Base-by-base conservation (phyloP, 768 basidiomycete genomes). In the Phylloporus rhodoxanthus region DNA sequence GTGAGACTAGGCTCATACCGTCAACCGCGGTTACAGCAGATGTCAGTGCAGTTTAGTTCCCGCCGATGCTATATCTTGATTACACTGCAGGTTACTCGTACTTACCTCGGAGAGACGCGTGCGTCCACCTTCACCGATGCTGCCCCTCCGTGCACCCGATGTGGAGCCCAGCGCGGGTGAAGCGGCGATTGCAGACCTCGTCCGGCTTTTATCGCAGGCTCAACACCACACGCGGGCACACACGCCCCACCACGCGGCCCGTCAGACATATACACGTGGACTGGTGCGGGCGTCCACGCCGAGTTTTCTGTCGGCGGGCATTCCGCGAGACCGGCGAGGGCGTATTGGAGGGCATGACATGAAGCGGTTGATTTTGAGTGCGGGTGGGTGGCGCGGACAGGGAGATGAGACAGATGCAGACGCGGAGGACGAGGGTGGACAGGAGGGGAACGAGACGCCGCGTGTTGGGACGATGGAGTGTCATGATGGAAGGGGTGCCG, bases 291-390 rank as follows among this genome's bases (percentile, higher is more conserved):
- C 68, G 19, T 44, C 62, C 49, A 56, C 83, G 0, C 82, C 84
- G 0, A 84, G 78, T 39, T 90, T 91, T 70, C 70, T 89, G 21
- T 82, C 83, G 5, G 85, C 80, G 3, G 84, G 82, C 7, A 69
- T 78, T 10, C 89, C 90, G 20, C 77, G 89, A 45, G 90, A 91
- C 63, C 74, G 89, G 20, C 74, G 89, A 30, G 89, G 89, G 10
- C 78, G 88, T 19, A 82, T 91, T 50, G 85, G 81, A 17, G 71
- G 66, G 11, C 51, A 55, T 8, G 67, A 67, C 23, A 40, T 64
- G 50, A 64, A 56, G 40, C 53, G 50, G 40, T 57, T 68, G 57
- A 61, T 70, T 23, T 46, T 65, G n/a, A 57, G 47, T 14, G 66
- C 66, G 5, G 64, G 59, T 2, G 61, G 66, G 25, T 58, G 47